Percentiles rank a stretch among this genome's conserved stretches.
Evolutionary conservation across 345 rosid species (phyloP).

Genomic region (Hevea brasiliensis): DNA sequence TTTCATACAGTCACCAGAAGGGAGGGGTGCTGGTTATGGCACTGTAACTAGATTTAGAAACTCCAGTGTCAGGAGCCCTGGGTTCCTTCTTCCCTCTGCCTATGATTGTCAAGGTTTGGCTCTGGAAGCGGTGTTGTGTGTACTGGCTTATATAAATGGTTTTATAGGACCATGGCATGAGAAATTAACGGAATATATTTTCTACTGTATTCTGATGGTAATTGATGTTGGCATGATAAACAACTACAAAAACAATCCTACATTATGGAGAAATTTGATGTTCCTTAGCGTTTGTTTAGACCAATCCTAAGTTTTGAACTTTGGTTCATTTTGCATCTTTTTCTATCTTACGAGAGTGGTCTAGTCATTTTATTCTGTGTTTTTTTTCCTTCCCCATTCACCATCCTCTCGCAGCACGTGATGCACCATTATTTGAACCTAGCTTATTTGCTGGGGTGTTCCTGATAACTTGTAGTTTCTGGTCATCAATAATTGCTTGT

Average conservation of each 20-base stretch:
- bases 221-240: background rate
- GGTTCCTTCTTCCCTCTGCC: background rate
- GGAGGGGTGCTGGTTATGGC: background rate
- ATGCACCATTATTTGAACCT: background rate
- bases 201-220: background rate
- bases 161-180: background rate
- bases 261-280: background rate
- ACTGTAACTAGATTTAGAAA: background rate
- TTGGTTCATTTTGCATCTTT: background rate
- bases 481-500: background rate
- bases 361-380: too few relatives aligned
- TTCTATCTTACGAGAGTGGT: background rate
- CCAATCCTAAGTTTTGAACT: background rate
- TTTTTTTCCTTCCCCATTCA: background rate
- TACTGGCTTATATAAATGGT: background rate
- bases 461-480: background rate
- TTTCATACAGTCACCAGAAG: too few relatives aligned
- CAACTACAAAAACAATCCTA: too few relatives aligned
- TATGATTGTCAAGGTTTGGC: background rate
- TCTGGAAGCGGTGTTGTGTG: background rate
- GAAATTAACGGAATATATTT: too few relatives aligned
- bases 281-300: background rate
- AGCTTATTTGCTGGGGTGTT: background rate
- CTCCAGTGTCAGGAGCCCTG: background rate
- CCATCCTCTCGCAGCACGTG: background rate